phyloP scores from a whole-genome alignment of 2,329 filamentous ascomycete species.

The Exophiala aquamarina region DNA sequence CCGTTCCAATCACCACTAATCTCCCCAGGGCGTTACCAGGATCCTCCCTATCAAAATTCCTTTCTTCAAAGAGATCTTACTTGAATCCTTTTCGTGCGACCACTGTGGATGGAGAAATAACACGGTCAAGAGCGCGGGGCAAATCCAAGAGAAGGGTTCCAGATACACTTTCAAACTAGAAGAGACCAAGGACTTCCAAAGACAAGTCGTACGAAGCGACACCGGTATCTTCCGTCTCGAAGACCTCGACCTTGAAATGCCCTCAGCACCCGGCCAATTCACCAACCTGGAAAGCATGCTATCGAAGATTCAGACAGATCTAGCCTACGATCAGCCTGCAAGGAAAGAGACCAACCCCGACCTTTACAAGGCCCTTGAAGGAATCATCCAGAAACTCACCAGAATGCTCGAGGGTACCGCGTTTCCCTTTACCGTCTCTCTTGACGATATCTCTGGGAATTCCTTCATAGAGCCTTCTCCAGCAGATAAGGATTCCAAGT shows the following conservation, averaged over 20 bases:
- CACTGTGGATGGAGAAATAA: constrained; percentile 89
- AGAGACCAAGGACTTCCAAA: constrained; percentile 69
- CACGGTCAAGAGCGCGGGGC: constrained; percentile 87
- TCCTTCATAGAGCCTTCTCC: constrained; percentile 92
- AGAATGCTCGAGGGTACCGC: constrained; percentile 74
- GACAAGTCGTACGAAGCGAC: constrained; percentile 91
- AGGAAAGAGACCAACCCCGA: constrained; percentile 78
- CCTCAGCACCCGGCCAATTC: constrained; percentile 83
- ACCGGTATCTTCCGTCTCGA: constrained; percentile 82
- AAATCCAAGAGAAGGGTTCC: constrained; percentile 84
- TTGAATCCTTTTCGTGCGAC: constrained; percentile 94
- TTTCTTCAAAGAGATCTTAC: constrained; percentile 94
- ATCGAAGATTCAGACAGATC: constrained; percentile 72
- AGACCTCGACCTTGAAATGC: constrained; percentile 90
- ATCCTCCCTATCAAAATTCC: constrained; percentile 90
- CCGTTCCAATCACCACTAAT: constrained; percentile 21
- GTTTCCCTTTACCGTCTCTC: constrained; percentile 83
- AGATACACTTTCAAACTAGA: constrained; percentile 83
- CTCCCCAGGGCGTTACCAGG: constrained; percentile 70
- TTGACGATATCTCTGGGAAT: constrained; percentile 93
- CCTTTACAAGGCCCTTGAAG: constrained; percentile 72
- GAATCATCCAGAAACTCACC: constrained; percentile 70
- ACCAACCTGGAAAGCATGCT: constrained; percentile 92
- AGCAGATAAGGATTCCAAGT: constrained; percentile 76
- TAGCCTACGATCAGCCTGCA: constrained; percentile 78